These are phyloP conservation scores for Tephrocybe sp. DNA, from an alignment of 768 basidiomycete species.

Conservation along the genomic window DNA sequence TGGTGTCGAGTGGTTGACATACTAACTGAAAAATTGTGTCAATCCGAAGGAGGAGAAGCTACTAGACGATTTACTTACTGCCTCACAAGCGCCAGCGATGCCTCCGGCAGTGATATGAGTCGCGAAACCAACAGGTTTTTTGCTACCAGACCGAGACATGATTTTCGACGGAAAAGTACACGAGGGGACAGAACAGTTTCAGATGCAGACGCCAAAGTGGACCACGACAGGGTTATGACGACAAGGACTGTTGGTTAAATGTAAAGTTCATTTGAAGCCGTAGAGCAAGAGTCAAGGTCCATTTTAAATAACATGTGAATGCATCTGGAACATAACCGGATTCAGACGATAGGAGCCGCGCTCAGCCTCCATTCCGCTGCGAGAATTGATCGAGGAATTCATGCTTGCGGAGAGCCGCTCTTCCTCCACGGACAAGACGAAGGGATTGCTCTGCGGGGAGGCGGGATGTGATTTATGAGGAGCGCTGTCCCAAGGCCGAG, in stretches of 20 bases:
- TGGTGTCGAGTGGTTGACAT: constrained; percentile 96
- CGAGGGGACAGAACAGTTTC: background rate
- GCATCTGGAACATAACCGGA: constrained; percentile 22
- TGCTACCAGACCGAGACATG: constrained; percentile 58
- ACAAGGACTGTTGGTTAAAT: constrained; percentile 6
- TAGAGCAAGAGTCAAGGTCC: constrained; percentile 5
- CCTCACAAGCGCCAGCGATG: constrained; percentile 90
- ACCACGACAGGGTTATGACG: constrained; percentile 5
- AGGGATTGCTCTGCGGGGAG: constrained; percentile 2
- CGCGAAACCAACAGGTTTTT: constrained; percentile 80
- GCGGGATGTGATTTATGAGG: background rate
- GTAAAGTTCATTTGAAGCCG: constrained; percentile 1
- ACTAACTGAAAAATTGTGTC: constrained; percentile 45
- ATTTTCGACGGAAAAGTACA: background rate
- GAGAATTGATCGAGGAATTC: constrained; percentile 8
- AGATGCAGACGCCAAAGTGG: constrained; percentile 12
- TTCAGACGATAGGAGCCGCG: constrained; percentile 4
- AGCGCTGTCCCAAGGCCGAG: constrained; percentile 6
- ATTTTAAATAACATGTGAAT: constrained; percentile 22
- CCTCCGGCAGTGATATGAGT: constrained; percentile 95
- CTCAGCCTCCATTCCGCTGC: constrained; percentile 13
- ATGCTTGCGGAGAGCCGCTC: constrained; percentile 18
- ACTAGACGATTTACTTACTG: constrained; percentile 45
- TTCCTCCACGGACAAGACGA: constrained; percentile 12
- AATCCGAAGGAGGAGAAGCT: too few species aligned